phyloP scores from a whole-genome alignment of 768 basidiomycete species.

The Suillus americanus region DNA sequence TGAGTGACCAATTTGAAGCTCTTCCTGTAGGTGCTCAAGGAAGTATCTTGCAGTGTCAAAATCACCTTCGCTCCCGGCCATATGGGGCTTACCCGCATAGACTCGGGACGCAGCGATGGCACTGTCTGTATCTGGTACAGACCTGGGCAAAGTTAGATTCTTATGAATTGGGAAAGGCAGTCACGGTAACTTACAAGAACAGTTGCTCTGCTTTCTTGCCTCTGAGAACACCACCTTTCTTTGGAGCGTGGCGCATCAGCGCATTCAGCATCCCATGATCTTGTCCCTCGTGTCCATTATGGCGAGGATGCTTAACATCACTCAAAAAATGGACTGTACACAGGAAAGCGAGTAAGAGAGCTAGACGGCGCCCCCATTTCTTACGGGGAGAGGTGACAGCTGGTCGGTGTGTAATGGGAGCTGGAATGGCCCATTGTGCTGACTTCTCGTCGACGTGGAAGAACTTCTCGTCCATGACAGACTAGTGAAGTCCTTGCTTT shows the following conservation, averaged over 20 bases:
- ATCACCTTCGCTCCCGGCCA: slow-evolving; percentile 60
- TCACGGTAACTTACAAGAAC: slow-evolving; percentile 38
- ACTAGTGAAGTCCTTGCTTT: background rate
- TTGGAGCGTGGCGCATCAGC: slow-evolving; percentile 16
- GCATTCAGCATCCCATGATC: slow-evolving; percentile 17
- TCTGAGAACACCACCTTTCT: slow-evolving; percentile 22
- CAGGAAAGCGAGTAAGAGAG: slow-evolving; percentile 9
- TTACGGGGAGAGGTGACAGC: slow-evolving; percentile 7
- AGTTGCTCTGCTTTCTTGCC: slow-evolving; percentile 42
- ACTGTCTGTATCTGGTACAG: slow-evolving; percentile 49
- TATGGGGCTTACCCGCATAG: slow-evolving; percentile 55
- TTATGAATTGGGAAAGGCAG: background rate
- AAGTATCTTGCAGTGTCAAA: slow-evolving; percentile 56
- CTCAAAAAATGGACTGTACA: slow-evolving; percentile 14
- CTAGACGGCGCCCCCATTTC: slow-evolving; percentile 14
- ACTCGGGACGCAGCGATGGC: slow-evolving; percentile 51
- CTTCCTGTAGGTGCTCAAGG: slow-evolving; percentile 48
- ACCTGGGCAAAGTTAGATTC: slow-evolving; percentile 29
- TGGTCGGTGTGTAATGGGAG: slow-evolving; percentile 16
- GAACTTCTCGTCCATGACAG: slow-evolving; percentile 23
- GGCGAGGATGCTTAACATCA: background rate
- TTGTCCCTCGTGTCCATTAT: slow-evolving; percentile 2
- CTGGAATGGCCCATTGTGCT: slow-evolving; percentile 13
- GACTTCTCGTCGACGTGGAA: slow-evolving; percentile 7
- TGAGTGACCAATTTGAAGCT: slow-evolving; percentile 41